Base-by-base conservation (phyloP, 202 grass and related monocot genomes). In the Schoenoplectus tabernaemontani region DNA sequence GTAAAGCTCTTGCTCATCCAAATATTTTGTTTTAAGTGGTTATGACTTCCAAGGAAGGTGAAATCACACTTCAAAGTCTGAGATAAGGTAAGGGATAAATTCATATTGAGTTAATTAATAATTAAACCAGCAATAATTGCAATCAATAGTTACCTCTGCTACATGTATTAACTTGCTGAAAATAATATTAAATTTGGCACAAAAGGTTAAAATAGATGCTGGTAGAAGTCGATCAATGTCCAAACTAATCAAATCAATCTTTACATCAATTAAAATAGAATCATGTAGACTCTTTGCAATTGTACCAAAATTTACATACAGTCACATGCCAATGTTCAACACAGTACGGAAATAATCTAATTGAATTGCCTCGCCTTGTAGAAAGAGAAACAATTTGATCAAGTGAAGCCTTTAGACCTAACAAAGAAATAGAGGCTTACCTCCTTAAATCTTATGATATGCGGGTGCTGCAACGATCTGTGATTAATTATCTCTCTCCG, bases 401-500 rank as follows among this genome's bases (percentile, higher is more conserved):
- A 54, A 75, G 34, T 54, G 46, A 75, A 47, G 70, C 26, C 54
- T 54, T 74, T 53, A 36, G 13, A 34, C 24, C 46, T 33, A 74
- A n/a, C n/a, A n/a, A n/a, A n/a, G n/a, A 82, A 42, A 47, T 19
- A 67, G 17, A 69, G 36, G 4, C 8, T 82, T 92, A 97, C 94
- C 94, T 97, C 94, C 81, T 93, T 97, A 78, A 97, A 97, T 87
- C 87, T 83, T 50, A 97, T 78, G 78, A 97, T 97, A 83, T 97
- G 91, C 54, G 91, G 94, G 85, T 97, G 94, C 82, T 80, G 93
- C 68, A 97, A 75, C 41, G 87, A 97, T 59, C 94, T 86, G 81
- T 97, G 94, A 68, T 97, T 97, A 87, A 97, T 97, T 83, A 97
- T 97, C 87, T 97, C 94, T 61, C 94, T 92, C 72, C 92, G 89